These are phyloP conservation scores for Candida bentonensis DNA, from an alignment of 805 yeast genomes.

Conservation along the genomic window DNA sequence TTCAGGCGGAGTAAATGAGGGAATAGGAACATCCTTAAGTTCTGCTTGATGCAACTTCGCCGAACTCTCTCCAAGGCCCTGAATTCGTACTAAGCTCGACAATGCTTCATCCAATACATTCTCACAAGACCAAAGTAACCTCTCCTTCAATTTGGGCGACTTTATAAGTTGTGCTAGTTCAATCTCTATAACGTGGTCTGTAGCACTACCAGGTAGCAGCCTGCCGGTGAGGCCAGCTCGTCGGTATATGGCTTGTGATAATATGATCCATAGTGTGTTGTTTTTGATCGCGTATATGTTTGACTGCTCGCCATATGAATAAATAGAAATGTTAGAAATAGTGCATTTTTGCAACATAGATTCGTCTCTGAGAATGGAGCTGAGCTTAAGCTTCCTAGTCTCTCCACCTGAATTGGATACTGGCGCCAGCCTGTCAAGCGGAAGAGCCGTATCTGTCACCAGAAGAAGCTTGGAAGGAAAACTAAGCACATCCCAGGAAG, in stretches of 20 bases:
- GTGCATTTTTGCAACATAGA: neutral
- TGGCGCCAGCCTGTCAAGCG: neutral
- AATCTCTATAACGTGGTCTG: neutral
- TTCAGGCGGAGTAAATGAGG: neutral
- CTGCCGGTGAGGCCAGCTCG: slow-evolving; percentile 24
- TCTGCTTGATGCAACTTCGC: neutral
- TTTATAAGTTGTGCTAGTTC: neutral
- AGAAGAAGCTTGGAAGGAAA: neutral
- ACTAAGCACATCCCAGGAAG: neutral
- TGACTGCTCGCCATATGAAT: neutral
- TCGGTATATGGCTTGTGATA: slow-evolving; percentile 20
- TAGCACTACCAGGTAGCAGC: neutral
- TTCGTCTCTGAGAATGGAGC: neutral
- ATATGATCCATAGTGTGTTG: slow-evolving; percentile 18
- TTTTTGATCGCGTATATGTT: slow-evolving; percentile 19
- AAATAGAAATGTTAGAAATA: neutral
- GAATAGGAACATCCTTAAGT: neutral
- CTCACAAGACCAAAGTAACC: slow-evolving; percentile 4
- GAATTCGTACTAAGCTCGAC: neutral
- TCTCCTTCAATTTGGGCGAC: slow-evolving; percentile 10
- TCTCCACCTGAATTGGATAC: neutral
- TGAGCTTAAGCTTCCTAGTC: neutral
- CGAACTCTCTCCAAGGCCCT: neutral
- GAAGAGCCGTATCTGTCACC: neutral
- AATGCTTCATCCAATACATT: neutral